Base-by-base conservation (phyloP, 805 yeast genomes). In the Lachancea kluyveri region DNA sequence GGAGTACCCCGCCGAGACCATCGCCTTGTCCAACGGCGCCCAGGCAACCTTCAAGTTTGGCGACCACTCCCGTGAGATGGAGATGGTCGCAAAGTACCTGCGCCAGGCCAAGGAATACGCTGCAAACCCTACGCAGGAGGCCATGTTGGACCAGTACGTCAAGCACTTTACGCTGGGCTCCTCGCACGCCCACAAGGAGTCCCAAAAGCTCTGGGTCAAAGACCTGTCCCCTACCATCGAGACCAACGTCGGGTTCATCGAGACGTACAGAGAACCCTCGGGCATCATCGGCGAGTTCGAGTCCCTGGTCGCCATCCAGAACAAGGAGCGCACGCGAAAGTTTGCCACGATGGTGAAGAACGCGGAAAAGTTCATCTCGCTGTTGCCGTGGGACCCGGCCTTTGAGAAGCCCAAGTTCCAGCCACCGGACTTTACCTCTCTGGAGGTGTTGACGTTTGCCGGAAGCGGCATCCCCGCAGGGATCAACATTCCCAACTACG, bases 281-380 rank as follows among this genome's bases (percentile, higher is more conserved):
- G 95, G 95, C 28, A 84, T 85, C 28, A 72, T 87, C 50, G 96
- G 95, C 38, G 96, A 86, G 59, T 86, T 92, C 90, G 95, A 86
- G 62, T 85, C 94, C 17, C 63, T 86, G 28, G 92, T 86, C 20
- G 90, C 95, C 13, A 81, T 85, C 74, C 94, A 86, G 35, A 85
- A 86, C 59, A 79, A 81, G 52, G 90, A 84, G 41, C 71, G 94
- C 40, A 86, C 96, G 11, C 78, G 72, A 31, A 86, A 84, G 49
- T 86, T 86, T 52, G 75, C 79, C 17, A 65, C 64, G 8, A 66
- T 86, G 42, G 95, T 86, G 16, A 57, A 64, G 12, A 67, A 67
- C 38, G 95, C 95, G 10, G 69, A 74, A 26, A 58, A 63, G 8
- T 82, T 75, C 52, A 81, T 86, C 40, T 40, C 65, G 2, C 58